Evolutionary conservation across 2,329 filamentous ascomycete genomes (phyloP), one percentile per base, ranked within the genome.

Genomic region (Daldinia sp.): DNA sequence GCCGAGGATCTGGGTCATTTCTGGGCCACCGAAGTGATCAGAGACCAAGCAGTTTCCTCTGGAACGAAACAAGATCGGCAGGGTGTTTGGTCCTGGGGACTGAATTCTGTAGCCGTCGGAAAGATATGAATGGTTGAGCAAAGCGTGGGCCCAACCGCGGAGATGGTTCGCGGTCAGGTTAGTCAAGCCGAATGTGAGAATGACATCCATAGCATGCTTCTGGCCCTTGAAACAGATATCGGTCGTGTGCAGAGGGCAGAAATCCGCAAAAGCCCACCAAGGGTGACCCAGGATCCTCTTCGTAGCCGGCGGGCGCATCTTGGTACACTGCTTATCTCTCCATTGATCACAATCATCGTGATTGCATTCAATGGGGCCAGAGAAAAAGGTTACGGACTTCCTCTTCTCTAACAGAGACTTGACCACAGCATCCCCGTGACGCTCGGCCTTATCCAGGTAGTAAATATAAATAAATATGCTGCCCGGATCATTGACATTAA

Each of bases 211-310:
- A 0, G 9, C 0, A 6, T 65, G 56, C 2, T 12, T 13, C 20
- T 1, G 4, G 1, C 4, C 15, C 2, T 6, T 18, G 4, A 65
- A 51, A 0, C 13, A 35, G 4, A 57, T 30, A 0, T 41, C 18
- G 1, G 6, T 3, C 1, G 28, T 15, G 12, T 33, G 20, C 1
- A 42, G 42, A 2, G 60, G 15, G 13, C 63, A 65, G 28, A 56
- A 50, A 7, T 60, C 30, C 1, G 33, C 56, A 6, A 65, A 33
- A 6, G 4, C 15, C 63, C 63, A 65, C 63, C 56, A 60, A 2
- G n/a, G 4, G 0, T 37, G 13, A 3, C 15, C 6, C 1, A 33
- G 2, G 48, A 65, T n/a, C 0, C 23, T 41, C n/a, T 23, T n/a
- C 0, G 39, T 20, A 2, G 46, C 62, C 2, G 30, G 28, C 3